phyloP scores from a whole-genome alignment of 1,284 basidiomycete genomes.

The Ceratobasidium theobromae region DNA sequence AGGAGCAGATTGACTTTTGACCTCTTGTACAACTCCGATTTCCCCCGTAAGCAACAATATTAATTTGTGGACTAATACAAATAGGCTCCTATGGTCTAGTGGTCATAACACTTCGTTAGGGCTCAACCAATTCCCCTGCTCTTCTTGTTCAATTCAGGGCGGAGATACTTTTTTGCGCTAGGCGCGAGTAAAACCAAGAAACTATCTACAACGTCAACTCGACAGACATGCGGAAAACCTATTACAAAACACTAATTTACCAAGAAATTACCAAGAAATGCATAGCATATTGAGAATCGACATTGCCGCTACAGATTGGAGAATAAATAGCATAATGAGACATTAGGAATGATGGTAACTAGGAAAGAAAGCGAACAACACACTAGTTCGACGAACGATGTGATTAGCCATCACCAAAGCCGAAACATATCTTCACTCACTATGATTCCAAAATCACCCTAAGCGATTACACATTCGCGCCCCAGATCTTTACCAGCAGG shows the following conservation, averaged over 20 bases:
- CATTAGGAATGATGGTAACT: not conserved
- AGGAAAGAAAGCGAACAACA: not conserved
- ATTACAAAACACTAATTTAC: too few relatives aligned
- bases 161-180: slow-evolving; percentile 9
- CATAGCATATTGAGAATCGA: not conserved
- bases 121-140: not conserved
- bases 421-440: not conserved
- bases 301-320: slow-evolving; percentile 12
- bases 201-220: too few relatives aligned
- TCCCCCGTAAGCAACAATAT: not conserved
- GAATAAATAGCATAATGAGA: slow-evolving; percentile 5
- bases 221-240: too few relatives aligned
- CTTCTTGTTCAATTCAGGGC: slow-evolving; percentile 29
- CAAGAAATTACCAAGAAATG: too few relatives aligned
- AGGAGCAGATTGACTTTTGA: not conserved
- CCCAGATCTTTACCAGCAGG: slow-evolving; percentile 2
- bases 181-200: not conserved
- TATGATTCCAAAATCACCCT: not conserved
- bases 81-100: slow-evolving; percentile 33
- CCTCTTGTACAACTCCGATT: not conserved
- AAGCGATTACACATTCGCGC: slow-evolving; percentile 26
- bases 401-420: not conserved
- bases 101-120: slow-evolving; percentile 33
- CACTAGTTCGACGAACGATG: not conserved
- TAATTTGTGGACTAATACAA: not conserved